phyloP scores from a whole-genome alignment of 2,329 filamentous ascomycete genomes.

The Anthostomella pinea region DNA sequence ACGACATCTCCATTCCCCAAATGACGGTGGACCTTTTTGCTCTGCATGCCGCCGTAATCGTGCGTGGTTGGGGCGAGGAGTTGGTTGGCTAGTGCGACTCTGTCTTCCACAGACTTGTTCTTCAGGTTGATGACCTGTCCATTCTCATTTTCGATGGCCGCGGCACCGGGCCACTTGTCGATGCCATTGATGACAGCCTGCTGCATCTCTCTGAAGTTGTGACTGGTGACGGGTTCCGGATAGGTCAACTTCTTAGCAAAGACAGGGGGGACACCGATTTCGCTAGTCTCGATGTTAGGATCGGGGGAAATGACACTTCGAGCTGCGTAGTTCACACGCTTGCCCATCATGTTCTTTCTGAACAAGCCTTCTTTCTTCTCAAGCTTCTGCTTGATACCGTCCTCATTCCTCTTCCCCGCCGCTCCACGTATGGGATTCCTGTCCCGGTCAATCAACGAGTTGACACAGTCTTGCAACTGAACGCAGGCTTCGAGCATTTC shows the following conservation, averaged over 20 bases:
- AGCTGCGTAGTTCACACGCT: slow-evolving; percentile 97
- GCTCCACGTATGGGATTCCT: slow-evolving; percentile 78
- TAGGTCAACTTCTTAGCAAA: slow-evolving; percentile 96
- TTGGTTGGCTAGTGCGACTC: slow-evolving; percentile 86
- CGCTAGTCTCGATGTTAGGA: slow-evolving; percentile 97
- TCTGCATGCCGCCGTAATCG: slow-evolving; percentile 70
- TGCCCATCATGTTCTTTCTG: slow-evolving; percentile 99
- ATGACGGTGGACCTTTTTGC: slow-evolving; percentile 96
- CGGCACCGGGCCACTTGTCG: slow-evolving; percentile 89
- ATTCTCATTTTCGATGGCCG: slow-evolving; percentile 93
- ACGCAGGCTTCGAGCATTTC: slow-evolving; percentile 81
- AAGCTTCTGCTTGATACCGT: slow-evolving; percentile 95
- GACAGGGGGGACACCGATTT: slow-evolving; percentile 97
- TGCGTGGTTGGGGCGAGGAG: slow-evolving; percentile 80
- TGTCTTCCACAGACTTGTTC: slow-evolving; percentile 84
- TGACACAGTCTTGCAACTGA: slow-evolving; percentile 82
- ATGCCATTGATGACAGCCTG: slow-evolving; percentile 94
- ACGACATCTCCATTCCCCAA: slow-evolving; percentile 96
- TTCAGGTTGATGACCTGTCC: slow-evolving; percentile 86
- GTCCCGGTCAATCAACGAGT: slow-evolving; percentile 87
- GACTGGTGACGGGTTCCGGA: slow-evolving; percentile 93
- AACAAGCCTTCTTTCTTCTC: slow-evolving; percentile 99
- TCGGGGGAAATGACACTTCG: slow-evolving; percentile 97
- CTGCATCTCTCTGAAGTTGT: slow-evolving; percentile 95
- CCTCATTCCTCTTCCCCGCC: slow-evolving; percentile 75